Evolutionary conservation across 1,284 basidiomycete genomes (phyloP).

Genomic region (Naganishia sp.): DNA sequence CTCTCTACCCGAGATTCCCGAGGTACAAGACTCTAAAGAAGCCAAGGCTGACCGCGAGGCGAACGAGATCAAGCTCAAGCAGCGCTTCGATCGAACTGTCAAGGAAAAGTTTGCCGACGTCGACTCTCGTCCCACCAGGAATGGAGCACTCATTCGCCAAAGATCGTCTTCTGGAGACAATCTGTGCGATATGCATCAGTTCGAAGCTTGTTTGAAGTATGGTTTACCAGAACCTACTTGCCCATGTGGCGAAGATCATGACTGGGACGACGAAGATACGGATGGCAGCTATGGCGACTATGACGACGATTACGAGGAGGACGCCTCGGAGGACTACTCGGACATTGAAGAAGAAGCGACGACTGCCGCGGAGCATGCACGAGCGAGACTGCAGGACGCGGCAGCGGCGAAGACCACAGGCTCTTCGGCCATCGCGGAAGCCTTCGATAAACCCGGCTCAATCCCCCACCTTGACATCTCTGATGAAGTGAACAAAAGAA

Average conservation of each 20-base stretch:
- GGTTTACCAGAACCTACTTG: slow-evolving; percentile 17
- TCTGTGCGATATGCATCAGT: slow-evolving; percentile 27
- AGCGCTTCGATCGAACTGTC: slow-evolving; percentile 21
- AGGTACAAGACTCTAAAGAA: slow-evolving; percentile 21
- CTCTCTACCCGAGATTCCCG: slow-evolving; percentile 11
- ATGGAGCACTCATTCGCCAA: slow-evolving; percentile 4
- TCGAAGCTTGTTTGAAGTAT: slow-evolving; percentile 26
- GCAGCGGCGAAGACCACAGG: neutral
- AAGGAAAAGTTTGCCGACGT: slow-evolving; percentile 29
- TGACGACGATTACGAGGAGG: slow-evolving; percentile 17
- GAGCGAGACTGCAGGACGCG: slow-evolving; percentile 2
- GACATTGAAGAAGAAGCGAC: slow-evolving; percentile 22
- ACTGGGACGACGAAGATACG: slow-evolving; percentile 19
- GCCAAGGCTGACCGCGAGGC: slow-evolving; percentile 23
- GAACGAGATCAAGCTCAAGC: slow-evolving; percentile 28
- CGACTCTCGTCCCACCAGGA: slow-evolving; percentile 10
- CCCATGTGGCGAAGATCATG: slow-evolving; percentile 28
- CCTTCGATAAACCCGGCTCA: neutral
- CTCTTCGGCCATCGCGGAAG: too few relatives aligned
- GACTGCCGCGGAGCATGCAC: slow-evolving; percentile 6
- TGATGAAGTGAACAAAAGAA: slow-evolving; percentile 15
- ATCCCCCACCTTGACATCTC: slow-evolving; percentile 11
- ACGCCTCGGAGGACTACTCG: slow-evolving; percentile 26
- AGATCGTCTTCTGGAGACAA: slow-evolving; percentile 19
- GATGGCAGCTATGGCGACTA: slow-evolving; percentile 25